These are phyloP conservation scores for Aegilops umbellulata DNA, from an alignment of 176 grass and related monocot genomes.

Conservation along the genomic window DNA sequence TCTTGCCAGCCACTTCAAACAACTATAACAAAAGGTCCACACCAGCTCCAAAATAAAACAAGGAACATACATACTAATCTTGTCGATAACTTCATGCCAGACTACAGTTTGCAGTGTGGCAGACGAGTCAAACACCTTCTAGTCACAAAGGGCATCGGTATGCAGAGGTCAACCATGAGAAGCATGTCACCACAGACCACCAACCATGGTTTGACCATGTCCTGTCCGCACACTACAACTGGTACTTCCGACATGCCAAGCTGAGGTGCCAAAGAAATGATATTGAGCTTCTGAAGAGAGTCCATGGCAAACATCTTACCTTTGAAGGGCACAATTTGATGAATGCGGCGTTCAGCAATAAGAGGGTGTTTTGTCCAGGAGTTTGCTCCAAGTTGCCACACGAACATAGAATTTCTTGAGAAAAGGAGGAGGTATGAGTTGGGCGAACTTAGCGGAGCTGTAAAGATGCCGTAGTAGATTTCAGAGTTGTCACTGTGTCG, in stretches of 20 bases:
- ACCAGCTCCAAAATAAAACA: too few species aligned
- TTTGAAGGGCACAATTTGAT: constrained; percentile 40
- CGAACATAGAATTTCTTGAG: constrained; percentile 15
- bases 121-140: too few species aligned
- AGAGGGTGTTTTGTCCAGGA: constrained; percentile 28
- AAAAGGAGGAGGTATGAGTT: constrained; percentile 38
- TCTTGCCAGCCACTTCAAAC: too few species aligned
- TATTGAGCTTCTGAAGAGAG: constrained; percentile 12
- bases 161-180: too few species aligned
- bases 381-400: constrained; percentile 37
- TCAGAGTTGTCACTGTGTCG: neutral
- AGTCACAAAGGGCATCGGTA: too few species aligned
- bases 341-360: neutral
- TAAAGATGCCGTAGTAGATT: constrained; percentile 33
- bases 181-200: too few species aligned
- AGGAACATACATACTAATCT: too few species aligned
- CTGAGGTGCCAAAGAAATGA: constrained; percentile 28
- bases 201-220: too few species aligned
- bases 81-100: too few species aligned
- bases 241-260: constrained; percentile 11
- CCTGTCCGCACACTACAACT: neutral
- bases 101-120: too few species aligned
- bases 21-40: too few species aligned
- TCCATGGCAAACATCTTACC: constrained; percentile 4
- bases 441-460: constrained; percentile 36